Conservation (phyloP, 139 green algal species). For the Micromonas commoda region DNA sequence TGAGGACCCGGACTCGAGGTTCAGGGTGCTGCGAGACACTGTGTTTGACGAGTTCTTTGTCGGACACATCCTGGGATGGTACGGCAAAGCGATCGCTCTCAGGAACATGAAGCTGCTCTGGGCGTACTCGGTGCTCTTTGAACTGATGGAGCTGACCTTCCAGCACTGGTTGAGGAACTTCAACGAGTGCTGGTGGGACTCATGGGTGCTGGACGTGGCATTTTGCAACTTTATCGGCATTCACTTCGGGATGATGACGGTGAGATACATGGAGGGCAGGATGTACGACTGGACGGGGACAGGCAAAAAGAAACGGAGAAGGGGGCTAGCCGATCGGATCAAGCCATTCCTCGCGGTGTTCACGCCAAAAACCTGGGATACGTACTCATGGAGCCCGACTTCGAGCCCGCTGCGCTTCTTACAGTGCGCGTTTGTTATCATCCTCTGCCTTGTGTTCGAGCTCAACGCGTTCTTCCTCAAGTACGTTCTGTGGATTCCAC, state of each 20-base stretch:
- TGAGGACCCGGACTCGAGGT: constrained; percentile 34
- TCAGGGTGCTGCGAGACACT: constrained; percentile 54
- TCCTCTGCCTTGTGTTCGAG: constrained; percentile 51
- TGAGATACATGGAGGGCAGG: constrained; percentile 51
- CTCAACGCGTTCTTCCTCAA: constrained; percentile 96
- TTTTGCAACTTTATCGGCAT: constrained; percentile 76
- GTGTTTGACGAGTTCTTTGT: constrained; percentile 88
- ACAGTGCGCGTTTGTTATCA: constrained; percentile 42
- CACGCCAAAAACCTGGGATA: constrained; percentile 8
- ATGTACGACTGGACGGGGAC: constrained; percentile 61
- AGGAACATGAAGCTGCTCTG: constrained; percentile 60
- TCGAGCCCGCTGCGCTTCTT: constrained; percentile 19
- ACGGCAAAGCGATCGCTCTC: constrained; percentile 75
- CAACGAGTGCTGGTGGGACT: constrained; percentile 96
- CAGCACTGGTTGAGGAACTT: constrained; percentile 92
- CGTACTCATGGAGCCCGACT: constrained; percentile 20
- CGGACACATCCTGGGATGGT: constrained; percentile 76
- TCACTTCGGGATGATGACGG: constrained; percentile 53
- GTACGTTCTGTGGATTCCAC: constrained; percentile 78
- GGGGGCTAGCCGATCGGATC: neutral
- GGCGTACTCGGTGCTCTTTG: constrained; percentile 43
- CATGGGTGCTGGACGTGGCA: constrained; percentile 79
- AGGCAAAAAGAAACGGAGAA: neutral
- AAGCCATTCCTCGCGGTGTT: constrained; percentile 12
- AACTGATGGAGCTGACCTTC: constrained; percentile 50